phyloP scores from a whole-genome alignment of 768 basidiomycete species.

The Naganishia friedmannii region DNA sequence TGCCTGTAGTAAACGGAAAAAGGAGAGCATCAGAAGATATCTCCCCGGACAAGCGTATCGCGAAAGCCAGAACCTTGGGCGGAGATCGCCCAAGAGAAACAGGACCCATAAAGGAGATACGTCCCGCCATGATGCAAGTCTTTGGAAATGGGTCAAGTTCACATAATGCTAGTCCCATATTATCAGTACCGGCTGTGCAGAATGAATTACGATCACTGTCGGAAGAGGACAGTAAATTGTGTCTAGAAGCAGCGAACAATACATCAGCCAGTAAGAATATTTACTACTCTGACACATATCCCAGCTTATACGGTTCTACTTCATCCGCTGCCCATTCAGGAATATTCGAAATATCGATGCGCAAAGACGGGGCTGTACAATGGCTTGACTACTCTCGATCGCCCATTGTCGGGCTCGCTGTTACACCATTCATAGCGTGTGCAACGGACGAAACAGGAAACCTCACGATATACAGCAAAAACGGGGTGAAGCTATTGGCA shows the following conservation, averaged over 20 bases:
- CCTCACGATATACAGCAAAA: slow-evolving; percentile 77
- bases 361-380: slow-evolving; percentile 61
- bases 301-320: too few species aligned
- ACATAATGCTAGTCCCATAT: slow-evolving; percentile 41
- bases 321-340: background rate
- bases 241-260: slow-evolving; percentile 72
- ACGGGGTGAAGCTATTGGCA: slow-evolving; percentile 76
- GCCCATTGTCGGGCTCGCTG: slow-evolving; percentile 66
- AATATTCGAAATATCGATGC: background rate
- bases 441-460: slow-evolving; percentile 74
- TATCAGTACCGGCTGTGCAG: slow-evolving; percentile 64
- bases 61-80: slow-evolving; percentile 66
- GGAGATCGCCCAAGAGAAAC: slow-evolving; percentile 62
- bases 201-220: slow-evolving; percentile 62
- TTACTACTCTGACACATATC: too few species aligned
- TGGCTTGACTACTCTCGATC: slow-evolving; percentile 87
- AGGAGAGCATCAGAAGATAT: slow-evolving; percentile 23
- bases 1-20: slow-evolving; percentile 11
- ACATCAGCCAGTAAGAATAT: background rate
- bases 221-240: slow-evolving; percentile 63
- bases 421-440: slow-evolving; percentile 68
- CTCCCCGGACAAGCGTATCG: slow-evolving; percentile 44
- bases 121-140: slow-evolving; percentile 34
- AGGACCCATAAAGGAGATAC: slow-evolving; percentile 61
- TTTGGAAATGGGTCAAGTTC: background rate